Percentiles rank a stretch among this genome's conserved stretches.
Evolutionary conservation across 805 yeast genomes (phyloP).

Genomic region (Pichia cabralensis): DNA sequence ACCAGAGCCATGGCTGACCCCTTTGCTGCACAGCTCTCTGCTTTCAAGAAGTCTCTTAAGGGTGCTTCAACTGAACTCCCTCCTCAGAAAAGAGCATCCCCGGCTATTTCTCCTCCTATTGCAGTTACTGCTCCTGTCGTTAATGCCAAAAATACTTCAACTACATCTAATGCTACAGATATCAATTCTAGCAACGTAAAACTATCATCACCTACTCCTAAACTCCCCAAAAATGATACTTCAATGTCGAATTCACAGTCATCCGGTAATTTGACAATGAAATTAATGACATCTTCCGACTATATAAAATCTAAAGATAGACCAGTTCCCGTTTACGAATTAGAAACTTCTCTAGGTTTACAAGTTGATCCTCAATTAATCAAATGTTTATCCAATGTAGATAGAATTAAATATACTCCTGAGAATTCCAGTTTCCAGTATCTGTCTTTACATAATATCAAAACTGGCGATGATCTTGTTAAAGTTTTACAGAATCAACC

Average conservation of each 20-base stretch:
- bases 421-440: constrained; percentile 64
- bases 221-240: too few species aligned
- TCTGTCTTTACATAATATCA: constrained; percentile 80
- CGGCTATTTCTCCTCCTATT: too few species aligned
- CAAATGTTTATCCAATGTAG: constrained; percentile 64
- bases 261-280: constrained; percentile 43
- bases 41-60: constrained; percentile 37
- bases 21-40: constrained; percentile 40
- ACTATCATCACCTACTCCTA: too few species aligned
- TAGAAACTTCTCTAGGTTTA: constrained; percentile 57
- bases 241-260: background rate
- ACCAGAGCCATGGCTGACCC: constrained; percentile 20
- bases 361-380: constrained; percentile 54
- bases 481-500: constrained; percentile 68
- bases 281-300: constrained; percentile 85
- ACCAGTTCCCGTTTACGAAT: constrained; percentile 47
- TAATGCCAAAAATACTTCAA: background rate
- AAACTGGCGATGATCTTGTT: constrained; percentile 67
- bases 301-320: constrained; percentile 63
- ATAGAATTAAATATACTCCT: constrained; percentile 63
- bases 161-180: background rate
- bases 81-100: background rate
- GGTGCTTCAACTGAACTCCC: too few species aligned
- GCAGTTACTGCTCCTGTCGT: too few species aligned
- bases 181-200: too few species aligned